phyloP scores from a whole-genome alignment of 2,329 filamentous ascomycete genomes.

The Colletotrichum lindemuthianum region DNA sequence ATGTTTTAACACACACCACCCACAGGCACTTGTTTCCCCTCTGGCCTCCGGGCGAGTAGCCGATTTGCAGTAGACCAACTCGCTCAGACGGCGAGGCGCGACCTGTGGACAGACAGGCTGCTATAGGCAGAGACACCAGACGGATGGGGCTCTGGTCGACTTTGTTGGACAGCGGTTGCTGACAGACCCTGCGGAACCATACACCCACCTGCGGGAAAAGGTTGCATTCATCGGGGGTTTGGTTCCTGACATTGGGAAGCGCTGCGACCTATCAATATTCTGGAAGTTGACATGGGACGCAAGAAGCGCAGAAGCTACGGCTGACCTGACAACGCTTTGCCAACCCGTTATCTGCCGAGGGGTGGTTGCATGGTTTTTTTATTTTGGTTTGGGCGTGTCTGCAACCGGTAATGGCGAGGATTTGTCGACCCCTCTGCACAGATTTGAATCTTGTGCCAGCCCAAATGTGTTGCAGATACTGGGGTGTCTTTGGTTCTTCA shows the following conservation, averaged over 20 bases:
- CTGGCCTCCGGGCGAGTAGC: not conserved
- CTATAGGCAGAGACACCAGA: not conserved
- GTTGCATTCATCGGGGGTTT: slow-evolving; percentile 28
- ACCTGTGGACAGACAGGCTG: not conserved
- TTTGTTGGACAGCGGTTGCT: slow-evolving; percentile 10
- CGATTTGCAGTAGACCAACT: not conserved
- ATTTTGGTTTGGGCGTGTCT: not conserved
- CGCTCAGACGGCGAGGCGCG: slow-evolving; percentile 24
- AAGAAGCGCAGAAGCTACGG: slow-evolving; percentile 16
- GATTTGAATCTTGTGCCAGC: slow-evolving; percentile 7
- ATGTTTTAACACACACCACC: too few relatives aligned
- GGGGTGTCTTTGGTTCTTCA: slow-evolving; percentile 19
- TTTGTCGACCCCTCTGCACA: not conserved
- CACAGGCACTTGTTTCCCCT: too few relatives aligned
- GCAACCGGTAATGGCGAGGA: slow-evolving; percentile 12
- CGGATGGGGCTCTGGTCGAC: slow-evolving; percentile 19
- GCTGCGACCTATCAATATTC: slow-evolving; percentile 25
- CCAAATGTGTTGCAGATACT: slow-evolving; percentile 23
- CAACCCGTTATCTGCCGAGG: slow-evolving; percentile 31
- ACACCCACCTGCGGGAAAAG: slow-evolving; percentile 22
- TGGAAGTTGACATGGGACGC: slow-evolving; percentile 26
- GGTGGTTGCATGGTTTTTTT: slow-evolving; percentile 6
- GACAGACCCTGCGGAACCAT: too few relatives aligned
- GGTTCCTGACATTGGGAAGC: slow-evolving; percentile 28
- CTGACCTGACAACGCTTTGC: slow-evolving; percentile 18